A percentile compares a stretch with the other conserved stretches of the same genome.
phyloP scores from a whole-genome alignment of 2,329 filamentous ascomycete genomes.

The Cadophora gregata region DNA sequence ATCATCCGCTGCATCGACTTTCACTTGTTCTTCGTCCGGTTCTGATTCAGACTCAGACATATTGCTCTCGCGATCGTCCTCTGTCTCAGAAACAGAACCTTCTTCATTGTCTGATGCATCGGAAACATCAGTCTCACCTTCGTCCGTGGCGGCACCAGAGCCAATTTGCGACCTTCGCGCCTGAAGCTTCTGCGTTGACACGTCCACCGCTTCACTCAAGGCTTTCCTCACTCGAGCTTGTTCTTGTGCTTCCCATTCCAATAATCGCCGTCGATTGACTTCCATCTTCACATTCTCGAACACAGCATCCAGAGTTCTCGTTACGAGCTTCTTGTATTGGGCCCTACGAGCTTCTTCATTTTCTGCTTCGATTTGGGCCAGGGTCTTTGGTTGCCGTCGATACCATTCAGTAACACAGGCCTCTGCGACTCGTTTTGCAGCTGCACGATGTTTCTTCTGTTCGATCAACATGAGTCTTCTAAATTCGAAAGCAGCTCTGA shows the following conservation, averaged over 20 bases:
- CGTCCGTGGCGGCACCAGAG: slow-evolving; percentile 55
- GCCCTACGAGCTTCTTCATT: slow-evolving; percentile 69
- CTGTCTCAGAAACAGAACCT: slow-evolving; percentile 45
- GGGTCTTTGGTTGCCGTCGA: slow-evolving; percentile 73
- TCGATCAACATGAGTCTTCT: slow-evolving; percentile 81
- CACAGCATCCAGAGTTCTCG: slow-evolving; percentile 57
- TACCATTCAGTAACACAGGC: slow-evolving; percentile 80
- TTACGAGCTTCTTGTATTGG: slow-evolving; percentile 74
- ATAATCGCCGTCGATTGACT: slow-evolving; percentile 64
- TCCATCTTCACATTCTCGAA: slow-evolving; percentile 70
- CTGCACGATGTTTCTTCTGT: slow-evolving; percentile 75
- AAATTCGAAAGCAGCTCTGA: slow-evolving; percentile 80
- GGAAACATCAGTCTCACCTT: slow-evolving; percentile 46
- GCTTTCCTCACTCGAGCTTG: slow-evolving; percentile 70
- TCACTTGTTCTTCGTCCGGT: slow-evolving; percentile 54
- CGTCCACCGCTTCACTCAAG: slow-evolving; percentile 74
- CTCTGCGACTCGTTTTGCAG: slow-evolving; percentile 80
- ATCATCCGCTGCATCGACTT: slow-evolving; percentile 58
- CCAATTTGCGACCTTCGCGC: slow-evolving; percentile 60
- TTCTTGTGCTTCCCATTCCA: slow-evolving; percentile 69
- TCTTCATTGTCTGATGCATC: slow-evolving; percentile 42
- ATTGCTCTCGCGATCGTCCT: slow-evolving; percentile 55
- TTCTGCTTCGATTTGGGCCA: slow-evolving; percentile 83
- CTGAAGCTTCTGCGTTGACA: slow-evolving; percentile 72
- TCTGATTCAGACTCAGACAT: slow-evolving; percentile 71